Conservation (phyloP, 257 asterid species). For the Nicotiana obtusifolia region DNA sequence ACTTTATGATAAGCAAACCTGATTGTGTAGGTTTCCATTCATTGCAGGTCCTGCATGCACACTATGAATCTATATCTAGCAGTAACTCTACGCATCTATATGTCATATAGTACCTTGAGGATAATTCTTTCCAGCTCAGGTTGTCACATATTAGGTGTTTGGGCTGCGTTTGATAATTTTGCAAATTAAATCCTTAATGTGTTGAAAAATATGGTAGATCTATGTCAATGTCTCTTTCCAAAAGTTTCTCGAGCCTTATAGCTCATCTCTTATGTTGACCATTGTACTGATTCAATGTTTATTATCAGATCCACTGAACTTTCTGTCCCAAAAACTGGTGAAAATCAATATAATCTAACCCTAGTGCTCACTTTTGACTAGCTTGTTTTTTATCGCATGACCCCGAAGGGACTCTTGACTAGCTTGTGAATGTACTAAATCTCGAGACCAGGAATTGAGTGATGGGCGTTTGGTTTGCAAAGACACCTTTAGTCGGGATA, state of each 20-base stretch:
- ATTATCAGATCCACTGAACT: neutral
- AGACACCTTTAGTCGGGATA: neutral
- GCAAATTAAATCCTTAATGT: neutral
- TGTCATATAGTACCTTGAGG: neutral
- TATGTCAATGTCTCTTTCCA: neutral
- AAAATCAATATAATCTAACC: neutral
- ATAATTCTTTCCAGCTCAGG: neutral
- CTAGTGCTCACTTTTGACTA: neutral
- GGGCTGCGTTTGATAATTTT: neutral
- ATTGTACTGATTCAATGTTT: neutral
- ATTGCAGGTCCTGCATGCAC: constrained; percentile 12
- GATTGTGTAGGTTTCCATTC: constrained; percentile 6
- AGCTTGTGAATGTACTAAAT: neutral
- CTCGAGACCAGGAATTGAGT: neutral
- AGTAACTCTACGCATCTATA: neutral
- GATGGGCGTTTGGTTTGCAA: neutral
- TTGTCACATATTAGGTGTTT: neutral
- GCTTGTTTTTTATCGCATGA: neutral
- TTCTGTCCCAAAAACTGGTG: neutral
- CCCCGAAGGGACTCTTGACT: neutral
- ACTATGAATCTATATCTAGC: constrained; percentile 1
- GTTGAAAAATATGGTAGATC: neutral
- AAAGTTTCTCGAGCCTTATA: neutral
- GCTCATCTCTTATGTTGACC: neutral
- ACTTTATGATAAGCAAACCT: neutral